Percentiles rank a stretch among this genome's conserved stretches.
phyloP scores from a whole-genome alignment of 441 rosid genomes.

The Erodium trifolium region DNA sequence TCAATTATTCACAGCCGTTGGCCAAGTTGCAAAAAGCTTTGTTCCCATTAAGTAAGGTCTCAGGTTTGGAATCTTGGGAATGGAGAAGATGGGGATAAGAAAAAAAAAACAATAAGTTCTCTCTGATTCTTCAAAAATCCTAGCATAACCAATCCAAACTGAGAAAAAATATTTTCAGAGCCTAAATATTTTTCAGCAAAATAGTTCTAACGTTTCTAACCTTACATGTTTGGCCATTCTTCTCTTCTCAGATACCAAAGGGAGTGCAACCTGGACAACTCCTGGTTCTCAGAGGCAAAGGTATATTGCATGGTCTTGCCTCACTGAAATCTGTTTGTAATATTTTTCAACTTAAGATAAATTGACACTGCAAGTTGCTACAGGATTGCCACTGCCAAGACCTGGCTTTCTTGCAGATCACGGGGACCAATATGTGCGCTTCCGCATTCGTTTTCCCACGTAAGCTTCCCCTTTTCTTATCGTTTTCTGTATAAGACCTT shows the following conservation, averaged over 20 bases:
- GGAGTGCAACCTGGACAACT: conserved; percentile 83
- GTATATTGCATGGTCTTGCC: conserved; percentile 26
- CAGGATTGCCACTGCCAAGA: conserved; percentile 55
- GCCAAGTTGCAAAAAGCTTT: too few species aligned
- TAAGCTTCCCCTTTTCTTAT: conserved; percentile 30
- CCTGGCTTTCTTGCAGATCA: conserved; percentile 55
- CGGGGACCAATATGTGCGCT: conserved; percentile 84
- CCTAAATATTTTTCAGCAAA: not conserved
- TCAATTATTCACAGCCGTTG: too few species aligned
- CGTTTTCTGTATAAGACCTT: not conserved
- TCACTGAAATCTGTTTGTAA: conserved; percentile 7
- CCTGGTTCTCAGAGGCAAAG: conserved; percentile 72
- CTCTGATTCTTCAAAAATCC: not conserved
- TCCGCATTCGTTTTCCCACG: conserved; percentile 67
- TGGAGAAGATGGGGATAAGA: too few species aligned
- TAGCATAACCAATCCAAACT: not conserved
- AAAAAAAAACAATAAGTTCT: too few species aligned
- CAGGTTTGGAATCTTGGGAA: too few species aligned
- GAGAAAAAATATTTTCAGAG: not conserved
- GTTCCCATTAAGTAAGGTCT: too few species aligned
- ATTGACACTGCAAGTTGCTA: conserved; percentile 20
- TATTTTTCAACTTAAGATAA: conserved; percentile 14
- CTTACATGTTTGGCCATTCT: conserved; percentile 21
- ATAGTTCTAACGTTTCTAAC: not conserved
- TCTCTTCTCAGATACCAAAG: conserved; percentile 60